Evolutionary conservation across 1,139 yeast species (phyloP).

Genomic region (Pichia sp.): DNA sequence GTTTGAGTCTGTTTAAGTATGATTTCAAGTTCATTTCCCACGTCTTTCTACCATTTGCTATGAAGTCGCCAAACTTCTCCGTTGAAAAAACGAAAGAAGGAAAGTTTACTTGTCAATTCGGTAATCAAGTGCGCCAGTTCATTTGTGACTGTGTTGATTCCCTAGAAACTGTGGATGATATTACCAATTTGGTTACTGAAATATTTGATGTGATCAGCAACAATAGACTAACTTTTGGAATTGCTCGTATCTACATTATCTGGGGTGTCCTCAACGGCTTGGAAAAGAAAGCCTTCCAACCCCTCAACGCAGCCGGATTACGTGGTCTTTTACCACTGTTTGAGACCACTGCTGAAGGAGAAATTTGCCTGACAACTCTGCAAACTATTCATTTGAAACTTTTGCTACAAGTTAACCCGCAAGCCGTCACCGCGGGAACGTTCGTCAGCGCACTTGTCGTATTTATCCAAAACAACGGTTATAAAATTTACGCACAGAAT

Average conservation of each 20-base stretch:
- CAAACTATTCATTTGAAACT: conserved; percentile 47
- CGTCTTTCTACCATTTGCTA: conserved; percentile 53
- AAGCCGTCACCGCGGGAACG: conserved; percentile 21
- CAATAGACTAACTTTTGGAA: conserved; percentile 54
- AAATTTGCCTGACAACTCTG: conserved; percentile 40
- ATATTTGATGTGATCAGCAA: conserved; percentile 42
- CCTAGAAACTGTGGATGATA: conserved; percentile 28
- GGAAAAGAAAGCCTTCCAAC: conserved; percentile 20
- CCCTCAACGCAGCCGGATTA: conserved; percentile 29
- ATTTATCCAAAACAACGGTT: conserved; percentile 40
- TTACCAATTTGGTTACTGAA: conserved; percentile 25
- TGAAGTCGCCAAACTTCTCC: conserved; percentile 58
- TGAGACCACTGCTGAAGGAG: conserved; percentile 54
- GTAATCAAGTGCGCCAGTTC: conserved; percentile 43
- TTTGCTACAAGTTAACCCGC: conserved; percentile 29
- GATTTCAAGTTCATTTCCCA: conserved; percentile 42
- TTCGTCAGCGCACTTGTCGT: conserved; percentile 32
- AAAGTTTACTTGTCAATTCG: conserved; percentile 46
- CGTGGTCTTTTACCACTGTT: conserved; percentile 37
- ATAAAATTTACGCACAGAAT: conserved; percentile 31
- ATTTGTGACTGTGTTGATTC: conserved; percentile 36
- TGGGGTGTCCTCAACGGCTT: conserved; percentile 55
- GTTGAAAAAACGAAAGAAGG: conserved; percentile 28
- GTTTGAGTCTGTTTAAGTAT: conserved; percentile 41
- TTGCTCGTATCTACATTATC: conserved; percentile 58